Conservation (phyloP, 2,329 filamentous ascomycete genomes). For the Colletotrichum sansevieriae region DNA sequence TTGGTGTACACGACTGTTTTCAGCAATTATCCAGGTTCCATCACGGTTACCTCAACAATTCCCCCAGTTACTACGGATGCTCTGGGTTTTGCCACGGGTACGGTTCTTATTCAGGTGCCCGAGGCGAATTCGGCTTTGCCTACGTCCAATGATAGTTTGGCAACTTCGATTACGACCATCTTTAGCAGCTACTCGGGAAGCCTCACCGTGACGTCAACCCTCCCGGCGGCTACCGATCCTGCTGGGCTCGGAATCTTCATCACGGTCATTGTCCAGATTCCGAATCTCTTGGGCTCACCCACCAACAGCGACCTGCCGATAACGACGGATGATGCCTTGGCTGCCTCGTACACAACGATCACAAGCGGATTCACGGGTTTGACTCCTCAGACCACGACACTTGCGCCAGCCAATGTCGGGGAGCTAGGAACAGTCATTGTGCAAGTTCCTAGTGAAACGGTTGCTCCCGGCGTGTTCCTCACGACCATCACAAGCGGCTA, state of each 20-base stretch:
- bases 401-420: background rate
- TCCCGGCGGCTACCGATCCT: background rate
- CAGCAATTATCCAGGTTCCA: constrained; percentile 9
- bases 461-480: constrained; percentile 1
- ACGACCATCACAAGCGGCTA: constrained; percentile 15
- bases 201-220: constrained; percentile 9
- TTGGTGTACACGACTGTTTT: constrained; percentile 7
- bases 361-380: constrained; percentile 2
- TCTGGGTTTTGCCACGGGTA: background rate
- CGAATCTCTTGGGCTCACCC: background rate
- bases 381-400: constrained; percentile 6
- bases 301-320: background rate
- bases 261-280: constrained; percentile 23
- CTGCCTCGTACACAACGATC: background rate
- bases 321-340: background rate
- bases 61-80: background rate
- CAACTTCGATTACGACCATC: constrained; percentile 17
- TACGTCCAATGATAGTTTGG: background rate
- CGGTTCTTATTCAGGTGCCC: constrained; percentile 11
- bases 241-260: constrained; percentile 14
- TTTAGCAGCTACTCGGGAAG: constrained; percentile 15
- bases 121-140: background rate
- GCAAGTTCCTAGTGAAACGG: constrained; percentile 1
- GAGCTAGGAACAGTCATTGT: constrained; percentile 10
- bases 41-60: background rate